These are phyloP conservation scores for Diplogelasinospora grovesii DNA, from an alignment of 495 filamentous ascomycete genomes.

Conservation along the genomic window DNA sequence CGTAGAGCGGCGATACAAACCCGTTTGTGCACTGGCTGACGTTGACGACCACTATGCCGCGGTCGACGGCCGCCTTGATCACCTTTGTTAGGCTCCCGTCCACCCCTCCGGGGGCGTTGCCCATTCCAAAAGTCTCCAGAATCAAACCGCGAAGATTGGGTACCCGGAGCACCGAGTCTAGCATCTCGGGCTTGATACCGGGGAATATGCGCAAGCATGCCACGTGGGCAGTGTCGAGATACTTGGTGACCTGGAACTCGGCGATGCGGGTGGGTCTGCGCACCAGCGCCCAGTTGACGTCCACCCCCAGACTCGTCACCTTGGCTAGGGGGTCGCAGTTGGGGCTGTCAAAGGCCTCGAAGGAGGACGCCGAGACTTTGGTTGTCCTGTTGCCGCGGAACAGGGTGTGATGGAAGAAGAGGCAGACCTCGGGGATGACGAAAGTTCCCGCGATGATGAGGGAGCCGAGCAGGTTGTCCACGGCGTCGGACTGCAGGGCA, in stretches of 20 bases:
- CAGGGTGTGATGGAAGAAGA: slow-evolving; percentile 93
- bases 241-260: slow-evolving; percentile 69
- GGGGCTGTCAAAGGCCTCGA: slow-evolving; percentile 80
- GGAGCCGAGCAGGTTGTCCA: slow-evolving; percentile 90
- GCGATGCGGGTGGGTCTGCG: slow-evolving; percentile 65
- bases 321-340: slow-evolving; percentile 76
- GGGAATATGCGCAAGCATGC: slow-evolving; percentile 93
- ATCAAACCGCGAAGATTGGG: slow-evolving; percentile 76
- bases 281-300: slow-evolving; percentile 79
- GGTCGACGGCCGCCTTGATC: slow-evolving; percentile 65
- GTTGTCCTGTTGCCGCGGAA: slow-evolving; percentile 86
- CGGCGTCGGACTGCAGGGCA: slow-evolving; percentile 86
- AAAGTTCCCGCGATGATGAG: slow-evolving; percentile 94
- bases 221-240: slow-evolving; percentile 80
- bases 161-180: slow-evolving; percentile 78
- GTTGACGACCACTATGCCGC: slow-evolving; percentile 86
- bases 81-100: slow-evolving; percentile 81
- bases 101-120: slow-evolving; percentile 80
- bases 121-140: slow-evolving; percentile 91
- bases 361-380: slow-evolving; percentile 81
- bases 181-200: slow-evolving; percentile 90
- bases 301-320: slow-evolving; percentile 71
- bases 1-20: slow-evolving; percentile 85
- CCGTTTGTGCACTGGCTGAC: slow-evolving; percentile 89
- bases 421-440: slow-evolving; percentile 89